phyloP scores from a whole-genome alignment of 176 grass and related monocot genomes.

The Areca catechu region DNA sequence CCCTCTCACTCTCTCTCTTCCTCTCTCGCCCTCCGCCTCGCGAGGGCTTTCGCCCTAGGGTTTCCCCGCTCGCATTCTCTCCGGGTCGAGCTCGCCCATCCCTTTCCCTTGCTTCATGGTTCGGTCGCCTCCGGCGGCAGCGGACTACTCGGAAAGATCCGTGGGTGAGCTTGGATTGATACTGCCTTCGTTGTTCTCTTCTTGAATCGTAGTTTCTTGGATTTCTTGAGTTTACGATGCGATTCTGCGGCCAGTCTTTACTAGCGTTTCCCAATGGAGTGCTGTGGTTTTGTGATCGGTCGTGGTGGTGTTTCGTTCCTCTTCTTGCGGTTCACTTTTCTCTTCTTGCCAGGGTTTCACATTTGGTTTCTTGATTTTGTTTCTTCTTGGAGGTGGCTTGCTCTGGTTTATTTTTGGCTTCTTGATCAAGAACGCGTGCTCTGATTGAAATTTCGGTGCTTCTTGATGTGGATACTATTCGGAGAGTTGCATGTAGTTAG shows the following conservation, averaged over 20 bases:
- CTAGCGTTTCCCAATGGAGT: no score
- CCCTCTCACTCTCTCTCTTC: neutral
- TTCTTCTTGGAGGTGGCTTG: no score
- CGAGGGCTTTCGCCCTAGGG: neutral
- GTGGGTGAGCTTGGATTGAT: conserved; percentile 5
- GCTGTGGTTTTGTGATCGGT: neutral
- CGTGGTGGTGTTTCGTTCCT: no score
- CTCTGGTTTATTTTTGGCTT: no score
- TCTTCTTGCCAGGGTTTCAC: no score
- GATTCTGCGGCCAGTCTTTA: neutral
- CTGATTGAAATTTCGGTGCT: no score
- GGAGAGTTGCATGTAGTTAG: no score
- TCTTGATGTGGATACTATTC: no score
- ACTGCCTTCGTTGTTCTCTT: neutral
- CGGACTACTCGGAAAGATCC: neutral
- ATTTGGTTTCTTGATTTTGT: no score
- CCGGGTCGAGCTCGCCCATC: neutral
- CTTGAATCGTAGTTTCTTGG: no score
- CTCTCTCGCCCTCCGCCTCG: neutral
- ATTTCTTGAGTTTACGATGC: neutral
- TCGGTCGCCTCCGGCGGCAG: conserved; percentile 1
- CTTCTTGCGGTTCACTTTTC: no score
- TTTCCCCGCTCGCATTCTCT: neutral
- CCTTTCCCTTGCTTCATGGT: neutral
- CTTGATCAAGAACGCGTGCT: no score